phyloP scores from a whole-genome alignment of 352 stramenopile species.

The Globisporangium uncinulatum region DNA sequence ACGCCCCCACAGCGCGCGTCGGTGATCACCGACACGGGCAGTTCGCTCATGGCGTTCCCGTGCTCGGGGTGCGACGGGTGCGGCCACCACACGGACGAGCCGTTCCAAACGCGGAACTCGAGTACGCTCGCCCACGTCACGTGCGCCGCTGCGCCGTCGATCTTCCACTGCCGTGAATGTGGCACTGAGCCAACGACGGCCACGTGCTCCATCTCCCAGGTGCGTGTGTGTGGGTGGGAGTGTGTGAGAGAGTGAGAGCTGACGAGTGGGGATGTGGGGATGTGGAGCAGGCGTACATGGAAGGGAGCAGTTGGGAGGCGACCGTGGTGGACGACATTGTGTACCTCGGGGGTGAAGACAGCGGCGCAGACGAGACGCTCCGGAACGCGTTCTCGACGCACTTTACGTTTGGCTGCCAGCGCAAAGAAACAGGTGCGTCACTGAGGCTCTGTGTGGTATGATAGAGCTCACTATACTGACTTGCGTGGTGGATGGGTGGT shows the following conservation, averaged over 20 bases:
- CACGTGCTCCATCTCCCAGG: slow-evolving; percentile 70
- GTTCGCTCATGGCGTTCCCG: slow-evolving; percentile 71
- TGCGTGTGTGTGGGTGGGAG: slow-evolving; percentile 8
- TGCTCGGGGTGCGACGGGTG: slow-evolving; percentile 61
- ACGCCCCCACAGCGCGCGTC: slow-evolving; percentile 77
- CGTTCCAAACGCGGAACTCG: slow-evolving; percentile 74
- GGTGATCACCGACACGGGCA: slow-evolving; percentile 82
- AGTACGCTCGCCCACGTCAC: slow-evolving; percentile 39
- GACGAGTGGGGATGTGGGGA: background rate
- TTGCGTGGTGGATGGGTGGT: background rate
- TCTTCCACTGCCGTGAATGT: background rate
- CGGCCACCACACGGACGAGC: slow-evolving; percentile 63
- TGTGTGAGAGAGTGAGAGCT: background rate
- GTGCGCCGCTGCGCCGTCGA: slow-evolving; percentile 19
- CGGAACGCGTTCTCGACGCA: slow-evolving; percentile 62
- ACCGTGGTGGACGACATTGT: slow-evolving; percentile 75
- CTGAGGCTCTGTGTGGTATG: no score
- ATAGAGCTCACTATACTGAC: background rate
- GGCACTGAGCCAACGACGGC: slow-evolving; percentile 26
- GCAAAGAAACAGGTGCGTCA: slow-evolving; percentile 52
- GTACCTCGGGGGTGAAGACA: slow-evolving; percentile 67
- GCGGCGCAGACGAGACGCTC: slow-evolving; percentile 36
- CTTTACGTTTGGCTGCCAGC: slow-evolving; percentile 78
- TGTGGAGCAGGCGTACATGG: slow-evolving; percentile 60
- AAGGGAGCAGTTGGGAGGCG: slow-evolving; percentile 85